phyloP scores from a whole-genome alignment of 441 rosid genomes.

The Populus hybrid region DNA sequence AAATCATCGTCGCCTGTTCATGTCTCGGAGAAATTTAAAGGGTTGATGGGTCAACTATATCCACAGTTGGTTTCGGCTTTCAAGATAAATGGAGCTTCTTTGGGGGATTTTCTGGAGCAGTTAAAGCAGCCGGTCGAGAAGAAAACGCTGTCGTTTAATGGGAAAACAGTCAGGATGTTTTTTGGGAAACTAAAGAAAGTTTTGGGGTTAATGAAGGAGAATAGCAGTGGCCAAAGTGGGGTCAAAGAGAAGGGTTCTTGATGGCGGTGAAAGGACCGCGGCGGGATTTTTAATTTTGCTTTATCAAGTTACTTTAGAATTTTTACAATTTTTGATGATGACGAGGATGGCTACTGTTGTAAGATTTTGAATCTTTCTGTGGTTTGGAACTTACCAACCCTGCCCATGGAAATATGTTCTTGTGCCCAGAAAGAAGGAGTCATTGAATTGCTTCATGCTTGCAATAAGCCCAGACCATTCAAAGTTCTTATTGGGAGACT shows the following conservation, averaged over 20 bases:
- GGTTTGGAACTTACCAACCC: not conserved
- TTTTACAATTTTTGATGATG: not conserved
- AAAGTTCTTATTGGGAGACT: slow-evolving; percentile 10
- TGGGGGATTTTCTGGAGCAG: slow-evolving; percentile 24
- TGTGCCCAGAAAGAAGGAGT: slow-evolving; percentile 11
- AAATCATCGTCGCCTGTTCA: not conserved
- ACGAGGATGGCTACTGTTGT: not conserved
- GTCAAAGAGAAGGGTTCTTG: slow-evolving; percentile 6
- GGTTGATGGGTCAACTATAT: slow-evolving; percentile 22
- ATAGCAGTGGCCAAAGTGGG: not conserved
- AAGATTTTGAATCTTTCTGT: not conserved
- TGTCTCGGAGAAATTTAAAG: slow-evolving; percentile 33
- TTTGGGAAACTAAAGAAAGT: slow-evolving; percentile 29
- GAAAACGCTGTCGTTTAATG: slow-evolving; percentile 3
- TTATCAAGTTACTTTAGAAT: not conserved
- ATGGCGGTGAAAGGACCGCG: slow-evolving; percentile 11
- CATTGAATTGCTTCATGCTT: slow-evolving; percentile 20
- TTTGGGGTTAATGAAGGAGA: slow-evolving; percentile 30
- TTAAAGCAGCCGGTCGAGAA: slow-evolving; percentile 10
- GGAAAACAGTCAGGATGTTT: slow-evolving; percentile 2
- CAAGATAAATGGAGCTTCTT: slow-evolving; percentile 24
- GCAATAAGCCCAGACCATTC: slow-evolving; percentile 14
- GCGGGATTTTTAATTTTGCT: not conserved
- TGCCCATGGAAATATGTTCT: not conserved
- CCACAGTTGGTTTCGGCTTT: slow-evolving; percentile 29